Evolutionary conservation across 768 basidiomycete genomes (phyloP), one percentile per base, ranked within the genome.

Genomic region (Tricholoma terreum): DNA sequence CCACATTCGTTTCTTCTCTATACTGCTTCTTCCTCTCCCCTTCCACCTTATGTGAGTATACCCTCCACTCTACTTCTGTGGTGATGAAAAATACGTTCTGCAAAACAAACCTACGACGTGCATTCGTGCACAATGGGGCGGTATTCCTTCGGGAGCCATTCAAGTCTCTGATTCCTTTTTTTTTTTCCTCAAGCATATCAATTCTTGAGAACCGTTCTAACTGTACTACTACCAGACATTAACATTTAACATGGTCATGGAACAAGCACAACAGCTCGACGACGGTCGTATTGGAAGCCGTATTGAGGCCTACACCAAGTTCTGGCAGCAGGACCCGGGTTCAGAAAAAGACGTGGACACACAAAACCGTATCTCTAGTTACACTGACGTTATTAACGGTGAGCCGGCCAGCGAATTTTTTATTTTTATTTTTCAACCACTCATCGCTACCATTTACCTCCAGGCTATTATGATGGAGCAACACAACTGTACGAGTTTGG

Each of bases 401-500:
- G 51, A 54, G 81, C 73, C 6, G n/a, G n/a, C n/a, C 21, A 27
- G 19, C 36, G 24, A 11, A 21, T 49, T 42, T 27, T 60, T 59
- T 36, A 8, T 24, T 31, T n/a, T 53, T 40, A 21, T 7, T 4
- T 15, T 34, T 42, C 40, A 30, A 24, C 10, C 34, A 51, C 19
- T 58, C 17, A 22, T 21, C 46, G 52, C 57, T 22, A 11, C 12
- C 52, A 31, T 33, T 55, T 59, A 54, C 11, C 42, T 22, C 27
- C 51, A 92, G 94, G 94, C 42, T 98, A 96, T 77, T 99, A 98
- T 63, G 95, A 99, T 70, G 96, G 93, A 63, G 94, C 92, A 6
- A 98, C 96, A 3, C 86, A 92, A 68, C 78, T 98, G 57, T 97
- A 98, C 76, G 95, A 98, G 71, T 97, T 90, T 66, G 94, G 91